phyloP scores from a whole-genome alignment of 169 alveolate species.

The Besnoitia besnoiti region DNA sequence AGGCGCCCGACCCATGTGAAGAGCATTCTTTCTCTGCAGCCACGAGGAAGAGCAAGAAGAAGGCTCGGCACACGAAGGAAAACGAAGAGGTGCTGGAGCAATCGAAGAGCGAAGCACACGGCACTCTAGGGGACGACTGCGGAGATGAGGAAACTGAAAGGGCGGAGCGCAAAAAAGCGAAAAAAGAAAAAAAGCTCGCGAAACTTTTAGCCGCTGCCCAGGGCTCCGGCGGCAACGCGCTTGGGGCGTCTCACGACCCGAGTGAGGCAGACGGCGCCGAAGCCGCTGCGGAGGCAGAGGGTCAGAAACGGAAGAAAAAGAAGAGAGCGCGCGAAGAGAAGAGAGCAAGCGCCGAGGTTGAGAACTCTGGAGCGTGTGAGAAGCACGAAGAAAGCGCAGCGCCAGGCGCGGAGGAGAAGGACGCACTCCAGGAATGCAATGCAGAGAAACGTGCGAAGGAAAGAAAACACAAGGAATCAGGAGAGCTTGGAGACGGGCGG shows the following conservation, averaged over 20 bases:
- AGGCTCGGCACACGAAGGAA: neutral
- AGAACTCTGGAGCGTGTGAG: no score
- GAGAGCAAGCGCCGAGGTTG: no score
- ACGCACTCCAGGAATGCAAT: no score
- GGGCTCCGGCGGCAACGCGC: no score
- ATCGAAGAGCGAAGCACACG: neutral
- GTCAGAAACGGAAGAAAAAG: neutral
- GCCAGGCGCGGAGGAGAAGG: no score
- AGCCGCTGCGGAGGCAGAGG: neutral
- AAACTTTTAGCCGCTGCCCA: neutral
- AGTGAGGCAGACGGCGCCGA: neutral
- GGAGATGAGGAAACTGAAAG: neutral
- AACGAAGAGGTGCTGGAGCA: neutral
- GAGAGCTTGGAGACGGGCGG: no score
- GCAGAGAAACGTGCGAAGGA: no score
- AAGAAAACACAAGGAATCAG: no score
- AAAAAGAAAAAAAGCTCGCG: neutral
- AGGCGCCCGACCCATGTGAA: neutral
- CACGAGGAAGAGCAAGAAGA: neutral
- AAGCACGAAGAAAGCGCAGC: no score
- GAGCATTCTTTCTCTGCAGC: neutral
- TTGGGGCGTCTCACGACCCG: no score
- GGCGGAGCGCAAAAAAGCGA: neutral
- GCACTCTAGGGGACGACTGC: neutral
- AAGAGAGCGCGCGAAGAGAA: neutral